These are phyloP conservation scores for Arabidopsis suecica DNA, from an alignment of 345 rosid species.

Conservation along the genomic window DNA sequence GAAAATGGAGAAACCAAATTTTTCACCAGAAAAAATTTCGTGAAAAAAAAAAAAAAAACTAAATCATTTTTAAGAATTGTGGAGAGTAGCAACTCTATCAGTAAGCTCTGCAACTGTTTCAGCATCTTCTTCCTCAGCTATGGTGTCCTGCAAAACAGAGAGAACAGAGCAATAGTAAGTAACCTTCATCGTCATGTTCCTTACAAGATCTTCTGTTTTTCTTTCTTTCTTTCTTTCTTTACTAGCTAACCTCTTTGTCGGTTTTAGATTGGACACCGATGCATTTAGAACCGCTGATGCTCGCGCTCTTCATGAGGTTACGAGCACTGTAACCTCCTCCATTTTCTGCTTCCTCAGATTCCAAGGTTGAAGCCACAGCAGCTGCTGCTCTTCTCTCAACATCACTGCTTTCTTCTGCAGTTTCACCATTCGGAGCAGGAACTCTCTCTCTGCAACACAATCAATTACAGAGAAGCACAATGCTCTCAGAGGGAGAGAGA, in stretches of 20 bases:
- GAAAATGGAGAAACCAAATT: constrained; percentile 27
- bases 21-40: constrained; percentile 34
- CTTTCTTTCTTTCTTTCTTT: constrained; percentile 6
- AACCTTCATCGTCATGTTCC: constrained; percentile 11
- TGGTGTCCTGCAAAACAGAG: constrained; percentile 41
- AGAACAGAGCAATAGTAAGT: constrained; percentile 27
- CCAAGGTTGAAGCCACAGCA: constrained; percentile 55
- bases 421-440: constrained; percentile 58
- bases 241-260: constrained; percentile 56
- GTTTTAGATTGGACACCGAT: constrained; percentile 57
- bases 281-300: constrained; percentile 96
- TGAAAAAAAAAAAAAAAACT: constrained; percentile 12
- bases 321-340: constrained; percentile 58
- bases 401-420: constrained; percentile 47
- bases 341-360: constrained; percentile 55
- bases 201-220: constrained; percentile 6
- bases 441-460: constrained; percentile 75
- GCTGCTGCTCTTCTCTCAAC: constrained; percentile 58
- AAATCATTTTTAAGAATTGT: constrained; percentile 17
- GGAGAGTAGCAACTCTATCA: constrained; percentile 46
- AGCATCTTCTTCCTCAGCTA: constrained; percentile 42
- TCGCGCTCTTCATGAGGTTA: constrained; percentile 89
- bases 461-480: constrained; percentile 8
- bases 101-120: constrained; percentile 35
- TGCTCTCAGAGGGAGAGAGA: constrained; percentile 15